Evolutionary conservation across 2,329 filamentous ascomycete genomes (phyloP).

Genomic region (Penicillium digitatum): DNA sequence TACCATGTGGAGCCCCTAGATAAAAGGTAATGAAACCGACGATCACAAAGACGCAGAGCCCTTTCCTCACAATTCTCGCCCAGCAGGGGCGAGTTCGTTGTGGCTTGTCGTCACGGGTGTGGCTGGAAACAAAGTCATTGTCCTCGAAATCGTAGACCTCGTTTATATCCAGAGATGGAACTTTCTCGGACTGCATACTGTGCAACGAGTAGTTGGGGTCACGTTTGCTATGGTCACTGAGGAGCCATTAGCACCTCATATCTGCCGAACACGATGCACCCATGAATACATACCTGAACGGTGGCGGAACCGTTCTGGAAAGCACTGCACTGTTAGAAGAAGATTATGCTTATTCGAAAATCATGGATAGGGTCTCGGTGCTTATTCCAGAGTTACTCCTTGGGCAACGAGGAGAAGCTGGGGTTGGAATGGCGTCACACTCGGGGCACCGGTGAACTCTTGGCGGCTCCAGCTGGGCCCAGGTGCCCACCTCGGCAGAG

Average conservation of each 20-base stretch:
- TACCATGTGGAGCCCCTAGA: conserved; percentile 9
- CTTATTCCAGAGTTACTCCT: not conserved
- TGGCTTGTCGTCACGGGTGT: not conserved
- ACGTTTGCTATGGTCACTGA: conserved; percentile 8
- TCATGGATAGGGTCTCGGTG: not conserved
- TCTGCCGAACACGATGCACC: not conserved
- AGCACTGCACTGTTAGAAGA: not conserved
- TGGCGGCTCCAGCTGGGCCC: not conserved
- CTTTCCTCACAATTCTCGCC: conserved; percentile 1
- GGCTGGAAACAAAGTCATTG: conserved; percentile 3
- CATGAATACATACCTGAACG: not conserved
- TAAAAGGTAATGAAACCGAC: conserved; percentile 10
- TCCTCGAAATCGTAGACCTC: not conserved
- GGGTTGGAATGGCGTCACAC: conserved; percentile 4
- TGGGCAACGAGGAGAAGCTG: not conserved
- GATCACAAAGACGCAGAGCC: conserved; percentile 4
- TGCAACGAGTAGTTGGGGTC: conserved; percentile 2
- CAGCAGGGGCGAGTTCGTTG: conserved; percentile 10
- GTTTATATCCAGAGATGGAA: not conserved
- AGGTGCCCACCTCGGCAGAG: not conserved
- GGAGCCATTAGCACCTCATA: conserved; percentile 6
- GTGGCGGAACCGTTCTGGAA: not conserved
- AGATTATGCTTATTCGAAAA: not conserved
- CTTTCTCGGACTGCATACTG: conserved; percentile 8
- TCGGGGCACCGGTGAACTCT: not conserved